phyloP scores from a whole-genome alignment of 2,329 filamentous ascomycete genomes.

The Pseudogymnoascus sp. region DNA sequence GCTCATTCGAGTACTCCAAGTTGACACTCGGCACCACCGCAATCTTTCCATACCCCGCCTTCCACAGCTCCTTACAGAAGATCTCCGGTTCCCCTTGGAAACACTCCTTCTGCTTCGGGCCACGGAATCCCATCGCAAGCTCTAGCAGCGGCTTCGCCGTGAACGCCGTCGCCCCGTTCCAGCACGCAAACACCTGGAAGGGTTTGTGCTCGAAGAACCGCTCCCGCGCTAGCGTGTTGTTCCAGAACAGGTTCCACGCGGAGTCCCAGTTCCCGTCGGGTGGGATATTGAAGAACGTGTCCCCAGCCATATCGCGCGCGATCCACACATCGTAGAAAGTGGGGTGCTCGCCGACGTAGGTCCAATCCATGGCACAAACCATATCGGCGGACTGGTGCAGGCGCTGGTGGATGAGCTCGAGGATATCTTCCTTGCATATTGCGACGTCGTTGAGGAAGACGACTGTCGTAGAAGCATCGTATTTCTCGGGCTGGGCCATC shows the following conservation, averaged over 20 bases:
- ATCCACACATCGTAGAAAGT: conserved; percentile 56
- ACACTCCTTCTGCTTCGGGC: conserved; percentile 39
- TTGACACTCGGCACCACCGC: conserved; percentile 52
- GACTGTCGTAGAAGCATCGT: conserved; percentile 36
- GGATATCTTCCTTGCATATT: conserved; percentile 47
- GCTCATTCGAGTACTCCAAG: conserved; percentile 46
- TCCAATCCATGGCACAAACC: conserved; percentile 56
- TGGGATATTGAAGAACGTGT: conserved; percentile 50
- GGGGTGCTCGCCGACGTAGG: conserved; percentile 37
- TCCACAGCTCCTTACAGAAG: conserved; percentile 54
- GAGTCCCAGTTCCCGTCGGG: conserved; percentile 43
- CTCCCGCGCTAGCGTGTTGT: conserved; percentile 34
- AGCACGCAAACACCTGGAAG: conserved; percentile 56
- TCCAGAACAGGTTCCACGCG: conserved; percentile 49
- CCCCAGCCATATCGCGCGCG: conserved; percentile 45
- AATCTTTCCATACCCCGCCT: conserved; percentile 43
- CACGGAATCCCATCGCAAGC: conserved; percentile 41
- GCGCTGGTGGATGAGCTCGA: conserved; percentile 50
- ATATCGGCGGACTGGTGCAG: conserved; percentile 44
- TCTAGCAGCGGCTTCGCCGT: conserved; percentile 42
- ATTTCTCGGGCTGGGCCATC: conserved; percentile 21
- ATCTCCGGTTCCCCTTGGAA: conserved; percentile 49
- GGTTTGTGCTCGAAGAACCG: conserved; percentile 37
- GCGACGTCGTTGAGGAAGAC: conserved; percentile 50
- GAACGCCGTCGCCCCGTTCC: conserved; percentile 51